Conservation (phyloP, 106 monocot species). For the Dendrobium chrysotoxum region DNA sequence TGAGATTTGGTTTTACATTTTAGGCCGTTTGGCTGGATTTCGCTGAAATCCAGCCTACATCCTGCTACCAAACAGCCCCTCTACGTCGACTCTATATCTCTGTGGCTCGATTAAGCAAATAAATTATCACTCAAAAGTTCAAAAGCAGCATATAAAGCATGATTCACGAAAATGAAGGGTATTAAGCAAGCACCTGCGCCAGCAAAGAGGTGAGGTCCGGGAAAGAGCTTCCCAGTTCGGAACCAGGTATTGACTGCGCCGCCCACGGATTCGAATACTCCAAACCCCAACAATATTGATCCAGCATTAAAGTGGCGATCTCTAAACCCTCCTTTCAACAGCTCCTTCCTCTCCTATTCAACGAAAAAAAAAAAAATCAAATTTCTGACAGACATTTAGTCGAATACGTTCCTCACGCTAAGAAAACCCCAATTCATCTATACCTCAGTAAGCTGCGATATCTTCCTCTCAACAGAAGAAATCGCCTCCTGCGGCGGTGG, state of each 20-base stretch:
- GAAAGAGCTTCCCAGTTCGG: slow-evolving; percentile 87
- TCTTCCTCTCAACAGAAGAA: slow-evolving; percentile 57
- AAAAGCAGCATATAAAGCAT: background rate
- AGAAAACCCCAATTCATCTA: background rate
- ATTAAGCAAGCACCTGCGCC: slow-evolving; percentile 39
- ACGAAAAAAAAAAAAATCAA: background rate
- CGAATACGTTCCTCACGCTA: background rate
- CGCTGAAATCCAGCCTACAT: no score
- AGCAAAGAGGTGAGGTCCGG: slow-evolving; percentile 84
- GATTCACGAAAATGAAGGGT: background rate
- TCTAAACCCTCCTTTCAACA: slow-evolving; percentile 68
- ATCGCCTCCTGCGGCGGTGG: slow-evolving; percentile 10
- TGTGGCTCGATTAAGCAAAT: background rate
- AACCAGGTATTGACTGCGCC: slow-evolving; percentile 80
- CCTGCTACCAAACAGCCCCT: no score
- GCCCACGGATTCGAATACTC: slow-evolving; percentile 68
- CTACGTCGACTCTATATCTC: no score
- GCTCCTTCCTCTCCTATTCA: slow-evolving; percentile 71
- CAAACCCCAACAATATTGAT: slow-evolving; percentile 78
- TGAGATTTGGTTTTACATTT: no score
- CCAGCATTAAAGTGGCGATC: slow-evolving; percentile 87
- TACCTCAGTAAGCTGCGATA: slow-evolving; percentile 74
- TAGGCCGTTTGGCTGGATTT: no score
- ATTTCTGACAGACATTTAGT: background rate
- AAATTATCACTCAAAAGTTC: background rate